Evolutionary conservation across 345 rosid genomes (phyloP).

Genomic region (Alliaria petiolata): DNA sequence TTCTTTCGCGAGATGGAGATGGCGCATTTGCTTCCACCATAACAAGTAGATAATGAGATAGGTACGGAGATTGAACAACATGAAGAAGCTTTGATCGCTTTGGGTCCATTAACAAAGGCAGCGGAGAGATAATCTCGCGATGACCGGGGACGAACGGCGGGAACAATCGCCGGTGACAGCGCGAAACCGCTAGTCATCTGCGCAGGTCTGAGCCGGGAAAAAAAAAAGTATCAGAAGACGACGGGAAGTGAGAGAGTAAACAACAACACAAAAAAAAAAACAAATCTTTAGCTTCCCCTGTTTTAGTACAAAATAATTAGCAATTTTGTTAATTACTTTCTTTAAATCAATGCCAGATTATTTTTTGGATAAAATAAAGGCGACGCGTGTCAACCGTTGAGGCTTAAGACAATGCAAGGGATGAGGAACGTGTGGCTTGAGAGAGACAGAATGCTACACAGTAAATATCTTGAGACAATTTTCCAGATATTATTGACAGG

Average conservation of each 20-base stretch:
- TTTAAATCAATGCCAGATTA: background rate
- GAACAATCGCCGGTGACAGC: conserved; percentile 26
- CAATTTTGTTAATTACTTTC: background rate
- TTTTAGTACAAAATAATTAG: background rate
- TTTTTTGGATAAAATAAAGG: conserved; percentile 11
- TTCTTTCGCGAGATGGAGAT: conserved; percentile 19
- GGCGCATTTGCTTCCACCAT: conserved; percentile 26
- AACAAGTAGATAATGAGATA: conserved; percentile 2
- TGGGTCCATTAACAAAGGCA: background rate
- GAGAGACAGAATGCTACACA: background rate
- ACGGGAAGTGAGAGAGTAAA: conserved; percentile 3
- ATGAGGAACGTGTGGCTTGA: conserved; percentile 22
- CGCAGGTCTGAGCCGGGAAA: conserved; percentile 5
- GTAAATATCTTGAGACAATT: conserved; percentile 1
- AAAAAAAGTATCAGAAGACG: background rate
- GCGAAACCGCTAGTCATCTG: conserved; percentile 30
- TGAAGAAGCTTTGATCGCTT: conserved; percentile 6
- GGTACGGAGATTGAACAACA: conserved; percentile 2
- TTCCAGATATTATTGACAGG: background rate
- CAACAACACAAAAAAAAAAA: background rate
- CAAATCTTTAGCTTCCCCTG: background rate
- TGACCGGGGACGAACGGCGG: conserved; percentile 25
- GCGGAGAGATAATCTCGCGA: conserved; percentile 7
- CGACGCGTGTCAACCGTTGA: conserved; percentile 15
- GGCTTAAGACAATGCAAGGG: background rate